Base-by-base conservation (phyloP, 176 grass and related monocot species). In the Elymus sibiricus region DNA sequence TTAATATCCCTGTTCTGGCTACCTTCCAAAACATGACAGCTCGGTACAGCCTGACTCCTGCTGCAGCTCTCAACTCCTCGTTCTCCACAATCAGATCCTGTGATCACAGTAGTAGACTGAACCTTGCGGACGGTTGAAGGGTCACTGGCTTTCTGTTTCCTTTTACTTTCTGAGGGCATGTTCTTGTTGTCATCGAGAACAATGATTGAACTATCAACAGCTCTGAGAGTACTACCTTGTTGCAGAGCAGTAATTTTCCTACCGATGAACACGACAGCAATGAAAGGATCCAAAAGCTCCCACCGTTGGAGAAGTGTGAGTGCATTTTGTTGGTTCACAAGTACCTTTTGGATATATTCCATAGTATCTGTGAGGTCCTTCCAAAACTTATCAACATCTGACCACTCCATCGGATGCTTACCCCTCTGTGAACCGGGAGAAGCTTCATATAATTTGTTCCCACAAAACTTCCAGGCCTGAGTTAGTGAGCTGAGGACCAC, bases 211-310 rank as follows among this genome's bases (percentile, higher is more conserved):
- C 92, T 98, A 26, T 92, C 80, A 16, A 95, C 86, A 85, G 90
- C 93, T 89, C 88, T 92, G 44, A 98, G 55, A 43, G 90, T 84
- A 76, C 84, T 89, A 47, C 68, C 82, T 28, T 95, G 88, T 82
- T 88, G 90, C 40, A 95, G 90, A 44, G 87, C 90, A 70, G 90
- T 89, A 82, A 98, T 88, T 91, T 98, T 98, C 79, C 89, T 91
- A 76, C 85, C 80, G 11, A 98, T 92, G 61, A 80, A 95, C 46
- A 93, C 90, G 11, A 98, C 92, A 28, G 93, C 90, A 55, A 98
- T 69, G 80, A 98, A 98, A 82, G 96, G 96, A 83, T 98, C 96
- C 55, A 98, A 84, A 80, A 98, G 87, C 70, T 94, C 80, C 96
- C 96, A 98, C 40, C 91, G 89, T 64, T 91, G 83, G 64, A 92